Conservation (phyloP, 2,329 filamentous ascomycete species). For the Colletotrichum spinosum region DNA sequence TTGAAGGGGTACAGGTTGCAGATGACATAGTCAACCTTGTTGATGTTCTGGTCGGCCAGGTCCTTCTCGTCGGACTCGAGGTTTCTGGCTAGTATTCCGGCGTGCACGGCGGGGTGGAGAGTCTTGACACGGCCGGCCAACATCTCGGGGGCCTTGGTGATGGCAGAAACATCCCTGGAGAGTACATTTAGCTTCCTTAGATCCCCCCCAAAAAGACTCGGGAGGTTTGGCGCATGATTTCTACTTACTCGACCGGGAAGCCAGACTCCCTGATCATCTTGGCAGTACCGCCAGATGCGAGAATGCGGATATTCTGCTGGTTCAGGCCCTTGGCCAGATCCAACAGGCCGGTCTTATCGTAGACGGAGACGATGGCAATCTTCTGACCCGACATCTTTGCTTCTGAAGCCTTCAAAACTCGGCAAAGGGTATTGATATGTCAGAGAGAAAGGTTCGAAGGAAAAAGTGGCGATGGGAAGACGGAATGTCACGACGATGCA, state of each 20-base stretch:
- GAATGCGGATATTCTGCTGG: conserved; percentile 89
- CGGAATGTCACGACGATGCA: not conserved
- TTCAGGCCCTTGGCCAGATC: conserved; percentile 92
- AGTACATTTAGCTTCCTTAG: not conserved
- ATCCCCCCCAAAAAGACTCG: not conserved
- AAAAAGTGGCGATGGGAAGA: conserved; percentile 1
- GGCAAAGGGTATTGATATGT: conserved; percentile 15
- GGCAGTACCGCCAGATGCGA: conserved; percentile 94
- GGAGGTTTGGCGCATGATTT: not conserved
- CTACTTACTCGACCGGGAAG: conserved; percentile 88
- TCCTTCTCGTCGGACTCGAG: conserved; percentile 97
- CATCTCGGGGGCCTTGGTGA: conserved; percentile 98
- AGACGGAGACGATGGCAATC: conserved; percentile 95
- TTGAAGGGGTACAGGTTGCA: conserved; percentile 99
- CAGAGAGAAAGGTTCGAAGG: not conserved
- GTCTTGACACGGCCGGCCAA: conserved; percentile 89
- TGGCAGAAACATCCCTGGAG: conserved; percentile 90
- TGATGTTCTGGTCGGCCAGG: conserved; percentile 92
- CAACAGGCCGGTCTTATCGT: conserved; percentile 96
- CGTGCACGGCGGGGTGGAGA: conserved; percentile 92
- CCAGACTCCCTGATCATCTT: conserved; percentile 97
- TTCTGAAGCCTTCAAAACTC: conserved; percentile 39
- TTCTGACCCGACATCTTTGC: conserved; percentile 55
- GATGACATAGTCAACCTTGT: conserved; percentile 95
- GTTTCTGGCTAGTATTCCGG: conserved; percentile 92